Evolutionary conservation across 768 basidiomycete species (phyloP).

Genomic region (Candolleomyces aberdarensis): DNA sequence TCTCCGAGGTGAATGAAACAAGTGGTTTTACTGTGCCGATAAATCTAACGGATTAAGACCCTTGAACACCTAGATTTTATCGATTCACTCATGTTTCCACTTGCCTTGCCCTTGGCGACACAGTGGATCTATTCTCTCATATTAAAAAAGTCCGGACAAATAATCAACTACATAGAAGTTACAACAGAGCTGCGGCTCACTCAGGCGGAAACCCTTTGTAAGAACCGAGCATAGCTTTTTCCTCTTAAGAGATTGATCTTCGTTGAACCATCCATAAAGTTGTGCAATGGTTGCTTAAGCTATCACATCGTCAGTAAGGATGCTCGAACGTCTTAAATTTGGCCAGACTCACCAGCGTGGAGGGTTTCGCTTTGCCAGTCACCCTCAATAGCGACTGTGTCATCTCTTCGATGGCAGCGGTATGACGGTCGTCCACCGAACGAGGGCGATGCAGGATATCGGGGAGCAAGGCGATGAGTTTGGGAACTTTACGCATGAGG

Average conservation of each 20-base stretch:
- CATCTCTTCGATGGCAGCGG: slow-evolving; percentile 73
- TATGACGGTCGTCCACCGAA: slow-evolving; percentile 57
- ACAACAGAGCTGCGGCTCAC: neutral
- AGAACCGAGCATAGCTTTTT: slow-evolving; percentile 61
- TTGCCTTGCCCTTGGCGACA: too few relatives aligned
- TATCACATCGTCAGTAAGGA: slow-evolving; percentile 11
- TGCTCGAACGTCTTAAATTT: neutral
- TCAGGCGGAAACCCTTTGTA: slow-evolving; percentile 48
- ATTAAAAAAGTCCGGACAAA: too few relatives aligned
- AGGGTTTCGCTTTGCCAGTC: slow-evolving; percentile 58
- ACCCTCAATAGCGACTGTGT: slow-evolving; percentile 55
- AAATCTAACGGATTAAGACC: too few relatives aligned
- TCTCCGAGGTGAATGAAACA: too few relatives aligned
- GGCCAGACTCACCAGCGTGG: slow-evolving; percentile 51
- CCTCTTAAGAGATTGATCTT: slow-evolving; percentile 62
- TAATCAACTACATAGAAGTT: too few relatives aligned
- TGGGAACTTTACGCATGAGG: slow-evolving; percentile 56
- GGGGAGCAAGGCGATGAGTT: slow-evolving; percentile 64
- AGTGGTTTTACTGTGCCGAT: too few relatives aligned
- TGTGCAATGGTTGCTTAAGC: slow-evolving; percentile 24
- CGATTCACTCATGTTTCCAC: too few relatives aligned
- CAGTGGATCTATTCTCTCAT: too few relatives aligned
- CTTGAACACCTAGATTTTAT: too few relatives aligned
- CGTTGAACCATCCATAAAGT: slow-evolving; percentile 52
- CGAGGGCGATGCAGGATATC: slow-evolving; percentile 55